phyloP scores from a whole-genome alignment of 208 protist genomes.

The Naegleria gruberi region DNA sequence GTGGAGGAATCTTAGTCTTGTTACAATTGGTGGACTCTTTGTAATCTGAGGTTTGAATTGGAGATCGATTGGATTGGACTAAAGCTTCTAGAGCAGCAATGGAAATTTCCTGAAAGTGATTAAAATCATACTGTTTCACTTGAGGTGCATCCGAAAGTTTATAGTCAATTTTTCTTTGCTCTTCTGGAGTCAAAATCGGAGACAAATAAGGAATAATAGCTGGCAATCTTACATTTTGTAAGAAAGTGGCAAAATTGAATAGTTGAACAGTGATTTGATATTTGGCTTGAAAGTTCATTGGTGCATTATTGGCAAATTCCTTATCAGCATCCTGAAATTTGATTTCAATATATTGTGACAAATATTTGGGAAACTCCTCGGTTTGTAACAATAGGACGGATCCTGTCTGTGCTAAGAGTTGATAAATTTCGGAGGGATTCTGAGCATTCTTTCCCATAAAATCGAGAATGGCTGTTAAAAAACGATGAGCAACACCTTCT shows the following conservation, averaged over 20 bases:
- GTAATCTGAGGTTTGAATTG: background rate
- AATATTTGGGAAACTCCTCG: background rate
- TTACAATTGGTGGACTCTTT: background rate
- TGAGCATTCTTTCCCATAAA: background rate
- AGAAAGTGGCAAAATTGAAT: background rate
- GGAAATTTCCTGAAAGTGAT: conserved; percentile 5
- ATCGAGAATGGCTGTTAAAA: background rate
- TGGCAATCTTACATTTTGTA: background rate
- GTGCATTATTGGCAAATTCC: background rate
- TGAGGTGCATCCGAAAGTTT: background rate
- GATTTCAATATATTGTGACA: background rate
- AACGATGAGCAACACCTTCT: background rate
- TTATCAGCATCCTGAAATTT: background rate
- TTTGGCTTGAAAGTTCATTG: background rate
- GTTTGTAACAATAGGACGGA: background rate
- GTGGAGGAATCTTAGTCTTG: background rate
- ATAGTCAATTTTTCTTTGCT: background rate
- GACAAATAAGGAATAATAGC: background rate
- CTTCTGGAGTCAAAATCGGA: background rate
- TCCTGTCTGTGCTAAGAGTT: background rate
- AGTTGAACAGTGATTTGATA: background rate
- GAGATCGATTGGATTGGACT: background rate
- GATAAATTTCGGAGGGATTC: background rate
- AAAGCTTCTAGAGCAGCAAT: background rate
- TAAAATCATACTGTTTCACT: background rate